Base-by-base conservation (phyloP, 1,139 yeast genomes). In the Petasospora rhodanensis region DNA sequence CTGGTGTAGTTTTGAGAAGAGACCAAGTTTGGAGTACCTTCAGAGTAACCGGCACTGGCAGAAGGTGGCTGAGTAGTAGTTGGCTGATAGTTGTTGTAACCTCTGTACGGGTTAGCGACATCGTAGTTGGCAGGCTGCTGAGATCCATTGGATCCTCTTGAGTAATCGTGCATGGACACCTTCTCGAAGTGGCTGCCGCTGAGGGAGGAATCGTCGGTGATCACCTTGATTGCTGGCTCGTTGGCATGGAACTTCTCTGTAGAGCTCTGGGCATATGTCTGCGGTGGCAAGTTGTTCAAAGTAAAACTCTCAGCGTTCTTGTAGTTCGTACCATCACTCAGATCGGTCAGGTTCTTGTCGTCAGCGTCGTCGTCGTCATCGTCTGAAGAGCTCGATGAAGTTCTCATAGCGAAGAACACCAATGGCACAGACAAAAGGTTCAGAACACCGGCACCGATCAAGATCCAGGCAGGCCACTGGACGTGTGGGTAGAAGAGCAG, bases 401-500 rank as follows among this genome's bases (percentile, higher is more conserved):
- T 46, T 40, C 48, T 45, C 38, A 49, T 52, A 14, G 62, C 61
- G 30, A 59, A 46, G 40, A 58, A 61, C 13, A 56, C 48, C 24
- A 62, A 40, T 16, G 68, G 68, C 6, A 78, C 53, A 29, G 76
- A 68, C 2, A 66, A 38, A 39, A 81, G 61, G 37, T 68, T 66
- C 30, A 77, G 61, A 1, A 68, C 79, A 8, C 82, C 81, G 6
- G 83, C 68, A 1, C 80, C 86, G 27, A 81, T 67, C 46, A 79
- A 61, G 20, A 78, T 55, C 87, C 89, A 81, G 7, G 79, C 69
- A 13, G 78, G 66, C 87, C 87, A 81, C 9, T 67, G 59, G 19
- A 78, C 66, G 43, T 76, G 64, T 7, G 91, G 91, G 48, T 67
- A 70, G 53, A 77, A 81, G 16, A 74, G 61, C 37, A 82, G 49